A percentile compares a stretch with the other conserved stretches of the same genome.
phyloP scores from a whole-genome alignment of 768 basidiomycete species.

The Pisolithus orientalis region DNA sequence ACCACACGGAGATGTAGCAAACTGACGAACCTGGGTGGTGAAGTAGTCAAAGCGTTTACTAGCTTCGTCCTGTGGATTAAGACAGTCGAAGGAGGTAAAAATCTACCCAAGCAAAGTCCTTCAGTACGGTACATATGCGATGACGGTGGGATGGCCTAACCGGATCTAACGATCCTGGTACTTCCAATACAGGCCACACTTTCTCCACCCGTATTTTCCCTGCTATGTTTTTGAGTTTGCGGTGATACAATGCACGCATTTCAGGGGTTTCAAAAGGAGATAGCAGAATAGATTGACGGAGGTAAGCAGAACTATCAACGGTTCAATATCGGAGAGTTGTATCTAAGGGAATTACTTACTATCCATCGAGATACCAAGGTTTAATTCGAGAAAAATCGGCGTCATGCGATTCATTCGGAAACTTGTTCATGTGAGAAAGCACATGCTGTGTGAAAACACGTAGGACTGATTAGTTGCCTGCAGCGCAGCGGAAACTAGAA shows the following conservation, averaged over 20 bases:
- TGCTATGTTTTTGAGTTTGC: slow-evolving; percentile 70
- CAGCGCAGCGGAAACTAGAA: neutral
- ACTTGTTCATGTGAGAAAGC: slow-evolving; percentile 75
- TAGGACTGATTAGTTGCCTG: neutral
- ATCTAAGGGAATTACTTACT: slow-evolving; percentile 46
- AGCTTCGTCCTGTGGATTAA: slow-evolving; percentile 66
- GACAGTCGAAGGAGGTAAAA: slow-evolving; percentile 70
- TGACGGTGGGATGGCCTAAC: slow-evolving; percentile 31
- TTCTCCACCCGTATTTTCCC: slow-evolving; percentile 74
- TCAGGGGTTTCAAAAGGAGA: slow-evolving; percentile 90
- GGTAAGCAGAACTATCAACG: slow-evolving; percentile 58
- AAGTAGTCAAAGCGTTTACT: slow-evolving; percentile 87
- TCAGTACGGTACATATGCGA: neutral
- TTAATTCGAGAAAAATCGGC: slow-evolving; percentile 96
- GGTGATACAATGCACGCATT: slow-evolving; percentile 71
- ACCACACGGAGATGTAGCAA: neutral
- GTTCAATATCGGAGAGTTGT: neutral
- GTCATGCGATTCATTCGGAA: slow-evolving; percentile 91
- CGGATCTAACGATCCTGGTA: slow-evolving; percentile 82
- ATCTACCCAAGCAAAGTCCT: slow-evolving; percentile 35
- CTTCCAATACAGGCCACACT: slow-evolving; percentile 64
- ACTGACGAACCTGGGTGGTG: slow-evolving; percentile 61
- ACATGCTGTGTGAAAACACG: slow-evolving; percentile 53
- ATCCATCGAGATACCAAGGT: slow-evolving; percentile 94
- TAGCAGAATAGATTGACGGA: slow-evolving; percentile 86